Conservation (phyloP, 2,329 filamentous ascomycete genomes). For the Ophiostoma himal-ulmi region DNA sequence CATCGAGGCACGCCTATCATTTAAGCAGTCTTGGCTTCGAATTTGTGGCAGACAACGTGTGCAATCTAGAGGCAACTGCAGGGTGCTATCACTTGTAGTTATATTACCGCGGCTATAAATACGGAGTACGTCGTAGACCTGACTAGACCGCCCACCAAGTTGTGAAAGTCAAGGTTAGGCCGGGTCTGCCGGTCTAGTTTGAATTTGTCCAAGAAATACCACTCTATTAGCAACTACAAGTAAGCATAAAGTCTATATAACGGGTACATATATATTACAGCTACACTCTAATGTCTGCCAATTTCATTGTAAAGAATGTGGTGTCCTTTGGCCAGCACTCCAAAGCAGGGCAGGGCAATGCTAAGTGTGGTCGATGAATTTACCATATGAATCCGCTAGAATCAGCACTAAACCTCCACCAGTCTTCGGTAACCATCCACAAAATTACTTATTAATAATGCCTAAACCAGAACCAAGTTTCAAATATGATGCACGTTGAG, state of each 20-base stretch:
- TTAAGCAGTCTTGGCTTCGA: neutral
- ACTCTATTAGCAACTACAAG: neutral
- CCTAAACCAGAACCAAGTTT: too few relatives aligned
- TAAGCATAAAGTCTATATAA: constrained; percentile 12
- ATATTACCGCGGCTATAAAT: neutral
- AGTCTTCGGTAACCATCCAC: neutral
- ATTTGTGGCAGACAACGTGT: neutral
- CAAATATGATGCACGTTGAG: too few relatives aligned
- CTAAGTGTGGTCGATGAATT: too few relatives aligned
- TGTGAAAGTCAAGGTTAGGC: neutral
- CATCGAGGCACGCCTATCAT: constrained; percentile 4
- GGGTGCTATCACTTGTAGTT: neutral
- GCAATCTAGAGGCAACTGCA: neutral
- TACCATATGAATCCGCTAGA: neutral
- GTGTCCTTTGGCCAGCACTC: neutral
- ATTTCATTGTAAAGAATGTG: neutral
- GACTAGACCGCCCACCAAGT: neutral
- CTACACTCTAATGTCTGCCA: neutral
- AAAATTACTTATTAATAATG: too few relatives aligned
- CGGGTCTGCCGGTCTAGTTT: neutral
- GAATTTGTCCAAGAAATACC: neutral
- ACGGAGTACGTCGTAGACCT: neutral
- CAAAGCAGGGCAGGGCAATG: too few relatives aligned
- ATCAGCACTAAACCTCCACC: neutral
- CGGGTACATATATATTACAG: neutral